Percentiles rank a stretch among this genome's conserved stretches.
Conservation (phyloP, 139 green algal species). For the Tetradesmus lagerheimii region DNA sequence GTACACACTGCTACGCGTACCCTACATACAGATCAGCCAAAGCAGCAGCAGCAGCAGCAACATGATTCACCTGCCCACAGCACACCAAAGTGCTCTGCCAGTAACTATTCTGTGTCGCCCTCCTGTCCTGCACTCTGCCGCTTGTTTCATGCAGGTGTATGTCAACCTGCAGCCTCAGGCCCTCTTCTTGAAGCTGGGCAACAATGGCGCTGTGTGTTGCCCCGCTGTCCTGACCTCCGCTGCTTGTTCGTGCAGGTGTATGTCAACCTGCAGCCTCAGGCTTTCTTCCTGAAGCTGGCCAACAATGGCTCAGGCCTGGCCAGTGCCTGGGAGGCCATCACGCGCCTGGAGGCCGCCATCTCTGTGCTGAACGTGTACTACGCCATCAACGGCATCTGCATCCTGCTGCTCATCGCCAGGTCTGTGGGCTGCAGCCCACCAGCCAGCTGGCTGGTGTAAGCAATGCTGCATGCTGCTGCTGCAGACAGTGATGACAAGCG, state of each 20-base stretch:
- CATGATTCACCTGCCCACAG: too few relatives aligned
- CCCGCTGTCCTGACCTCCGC: background rate
- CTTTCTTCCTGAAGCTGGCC: constrained; percentile 75
- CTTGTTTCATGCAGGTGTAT: constrained; percentile 71
- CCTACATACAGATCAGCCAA: too few relatives aligned
- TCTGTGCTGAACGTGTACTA: constrained; percentile 84
- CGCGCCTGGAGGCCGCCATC: constrained; percentile 62
- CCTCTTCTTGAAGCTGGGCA: constrained; percentile 72
- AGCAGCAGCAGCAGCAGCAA: too few relatives aligned
- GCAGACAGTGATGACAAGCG: too few relatives aligned
- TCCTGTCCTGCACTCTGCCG: background rate
- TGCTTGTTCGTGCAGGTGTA: constrained; percentile 69
- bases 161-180: constrained; percentile 63
- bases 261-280: constrained; percentile 61
- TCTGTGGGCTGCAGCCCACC: too few relatives aligned
- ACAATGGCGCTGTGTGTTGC: background rate
- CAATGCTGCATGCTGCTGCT: too few relatives aligned
- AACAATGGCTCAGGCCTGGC: constrained; percentile 56
- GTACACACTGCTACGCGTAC: too few relatives aligned
- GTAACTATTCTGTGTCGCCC: too few relatives aligned
- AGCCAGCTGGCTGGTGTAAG: too few relatives aligned
- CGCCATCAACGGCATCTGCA: constrained; percentile 86
- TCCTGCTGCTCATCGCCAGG: constrained; percentile 86
- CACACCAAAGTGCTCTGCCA: too few relatives aligned
- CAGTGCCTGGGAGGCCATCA: constrained; percentile 53